These are phyloP conservation scores for Emericellopsis cladophorae DNA, from an alignment of 2,329 filamentous ascomycete species.

Conservation along the genomic window DNA sequence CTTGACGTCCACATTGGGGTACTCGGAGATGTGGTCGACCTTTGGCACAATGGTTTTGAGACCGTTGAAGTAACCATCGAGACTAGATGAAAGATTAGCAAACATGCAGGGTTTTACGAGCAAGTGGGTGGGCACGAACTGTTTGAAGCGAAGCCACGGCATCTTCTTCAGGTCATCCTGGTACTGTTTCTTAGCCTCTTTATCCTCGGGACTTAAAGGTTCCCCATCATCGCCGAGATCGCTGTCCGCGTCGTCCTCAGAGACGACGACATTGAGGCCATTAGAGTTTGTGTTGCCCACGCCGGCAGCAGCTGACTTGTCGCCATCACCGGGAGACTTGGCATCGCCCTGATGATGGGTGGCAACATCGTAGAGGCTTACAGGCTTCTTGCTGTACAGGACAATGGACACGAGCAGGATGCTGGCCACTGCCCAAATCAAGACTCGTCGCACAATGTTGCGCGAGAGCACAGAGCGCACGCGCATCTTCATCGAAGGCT, in stretches of 20 bases:
- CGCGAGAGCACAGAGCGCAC: slow-evolving; percentile 32
- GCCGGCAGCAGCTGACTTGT: not conserved
- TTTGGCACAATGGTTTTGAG: slow-evolving; percentile 56
- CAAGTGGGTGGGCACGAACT: slow-evolving; percentile 13
- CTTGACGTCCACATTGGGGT: slow-evolving; percentile 36
- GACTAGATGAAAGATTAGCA: slow-evolving; percentile 31
- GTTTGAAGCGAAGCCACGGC: slow-evolving; percentile 26
- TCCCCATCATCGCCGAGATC: slow-evolving; percentile 1
- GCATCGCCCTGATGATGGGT: slow-evolving; percentile 1
- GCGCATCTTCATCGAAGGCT: slow-evolving; percentile 23
- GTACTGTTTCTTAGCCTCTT: slow-evolving; percentile 13
- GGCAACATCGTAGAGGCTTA: slow-evolving; percentile 5
- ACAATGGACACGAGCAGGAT: slow-evolving; percentile 26
- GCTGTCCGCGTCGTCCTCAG: slow-evolving; percentile 2
- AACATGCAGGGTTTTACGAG: not conserved
- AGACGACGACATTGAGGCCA: slow-evolving; percentile 1
- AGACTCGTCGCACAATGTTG: slow-evolving; percentile 37
- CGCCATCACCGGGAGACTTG: slow-evolving; percentile 1
- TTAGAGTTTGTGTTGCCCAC: not conserved
- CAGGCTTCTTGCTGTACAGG: slow-evolving; percentile 21
- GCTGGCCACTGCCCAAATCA: slow-evolving; percentile 34
- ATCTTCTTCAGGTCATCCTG: slow-evolving; percentile 17
- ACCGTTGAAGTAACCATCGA: slow-evolving; percentile 71
- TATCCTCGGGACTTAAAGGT: slow-evolving; percentile 4
- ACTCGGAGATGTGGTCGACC: slow-evolving; percentile 58